Base-by-base conservation (phyloP, 2,329 filamentous ascomycete genomes). In the Neonectria hederae region DNA sequence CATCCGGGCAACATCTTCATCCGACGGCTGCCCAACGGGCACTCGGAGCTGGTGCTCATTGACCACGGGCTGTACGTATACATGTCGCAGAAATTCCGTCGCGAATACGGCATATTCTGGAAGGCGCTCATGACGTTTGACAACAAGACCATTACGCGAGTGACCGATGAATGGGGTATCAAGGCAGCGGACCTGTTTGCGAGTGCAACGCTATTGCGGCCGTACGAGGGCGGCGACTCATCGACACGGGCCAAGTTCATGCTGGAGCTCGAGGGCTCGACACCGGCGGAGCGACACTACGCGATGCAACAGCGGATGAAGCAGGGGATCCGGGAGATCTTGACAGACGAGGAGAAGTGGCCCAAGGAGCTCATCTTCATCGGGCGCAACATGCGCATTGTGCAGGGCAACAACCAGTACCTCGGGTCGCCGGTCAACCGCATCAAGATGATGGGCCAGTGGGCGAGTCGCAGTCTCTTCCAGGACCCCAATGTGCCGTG, bases 1-100 rank as follows among this genome's bases (percentile, higher is more conserved):
- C 96, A 99, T 76, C 96, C 96, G 1, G 95, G 95, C 28, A 99
- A 99, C 80, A 96, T 98, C 77, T 97, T 99, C 81, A 91, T 98
- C 75, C 91, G 96, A 9, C 90, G 96, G 9, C 84, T 93, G 17
- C 92, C 94, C 1, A 90, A 86, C 46, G 95, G 95, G n/a, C 86
- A 89, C 46, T 86, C 95, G 1, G 94, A 99, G 81, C 86, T 99
- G 30, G 95, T 98, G 1, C 89, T 99, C 38, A 97, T 99, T 76
- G 96, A 99, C 79, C 96, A 99, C 79, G 96, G 96, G 0, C 88
- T 99, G 6, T 99, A 99, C 81, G 93, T 98, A 60, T 91, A 92
- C 78, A 96, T 98, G 92, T 84, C 88, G 24, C 90, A 92, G 1
- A 83, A 88, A 64, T 97, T 98, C 81, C 88, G 94, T 11, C 90